A percentile compares a stretch with the other conserved stretches of the same genome.
Conservation (phyloP, 768 basidiomycete species). For the Clitopilus passeckerianus region DNA sequence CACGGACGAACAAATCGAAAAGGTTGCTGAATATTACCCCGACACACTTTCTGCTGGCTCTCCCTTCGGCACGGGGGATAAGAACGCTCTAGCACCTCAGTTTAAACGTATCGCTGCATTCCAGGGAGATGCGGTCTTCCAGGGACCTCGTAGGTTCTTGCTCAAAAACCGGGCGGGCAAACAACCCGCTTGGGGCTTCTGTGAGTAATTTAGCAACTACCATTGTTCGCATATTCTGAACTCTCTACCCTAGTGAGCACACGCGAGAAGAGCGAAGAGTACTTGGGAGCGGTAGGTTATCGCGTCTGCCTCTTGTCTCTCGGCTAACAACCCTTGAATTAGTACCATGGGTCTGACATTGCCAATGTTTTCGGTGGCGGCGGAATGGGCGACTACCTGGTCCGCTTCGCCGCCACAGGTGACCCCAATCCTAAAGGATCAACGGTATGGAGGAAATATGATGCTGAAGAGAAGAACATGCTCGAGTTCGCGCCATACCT, state of each 20-base stretch:
- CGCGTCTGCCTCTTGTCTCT: background rate
- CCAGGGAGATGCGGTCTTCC: slow-evolving; percentile 45
- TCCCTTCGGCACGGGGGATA: slow-evolving; percentile 39
- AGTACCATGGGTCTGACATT: slow-evolving; percentile 41
- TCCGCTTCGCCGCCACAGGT: slow-evolving; percentile 35
- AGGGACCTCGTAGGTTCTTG: slow-evolving; percentile 46
- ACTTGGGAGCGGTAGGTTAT: slow-evolving; percentile 22
- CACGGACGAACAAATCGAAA: slow-evolving; percentile 10
- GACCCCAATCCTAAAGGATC: slow-evolving; percentile 30
- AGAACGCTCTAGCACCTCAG: slow-evolving; percentile 37
- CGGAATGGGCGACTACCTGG: slow-evolving; percentile 41
- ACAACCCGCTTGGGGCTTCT: slow-evolving; percentile 38
- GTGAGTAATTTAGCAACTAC: slow-evolving; percentile 17
- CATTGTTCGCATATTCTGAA: no score
- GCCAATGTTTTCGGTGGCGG: slow-evolving; percentile 32
- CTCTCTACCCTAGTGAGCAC: slow-evolving; percentile 34
- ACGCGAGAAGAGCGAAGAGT: slow-evolving; percentile 40
- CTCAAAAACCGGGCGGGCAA: slow-evolving; percentile 30
- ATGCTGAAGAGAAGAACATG: background rate
- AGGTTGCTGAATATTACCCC: slow-evolving; percentile 29
- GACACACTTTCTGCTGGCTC: slow-evolving; percentile 35
- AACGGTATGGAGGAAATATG: background rate
- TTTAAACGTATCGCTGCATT: slow-evolving; percentile 49
- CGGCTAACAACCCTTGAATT: background rate
- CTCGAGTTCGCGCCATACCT: background rate